Conservation (phyloP, 2,329 filamentous ascomycete species). For the Lachnellula suecica region DNA sequence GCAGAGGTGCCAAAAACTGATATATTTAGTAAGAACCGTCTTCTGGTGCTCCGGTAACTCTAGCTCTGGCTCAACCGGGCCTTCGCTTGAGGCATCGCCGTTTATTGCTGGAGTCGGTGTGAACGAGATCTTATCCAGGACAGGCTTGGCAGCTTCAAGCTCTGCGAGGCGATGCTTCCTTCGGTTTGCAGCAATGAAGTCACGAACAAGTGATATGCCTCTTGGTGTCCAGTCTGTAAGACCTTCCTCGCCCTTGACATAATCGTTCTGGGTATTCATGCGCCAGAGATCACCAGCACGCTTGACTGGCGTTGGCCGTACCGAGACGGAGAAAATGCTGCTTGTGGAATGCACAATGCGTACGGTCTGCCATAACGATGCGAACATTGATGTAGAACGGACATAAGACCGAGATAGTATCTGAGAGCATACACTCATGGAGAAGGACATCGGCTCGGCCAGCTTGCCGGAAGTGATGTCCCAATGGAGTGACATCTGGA, state of each 20-base stretch:
- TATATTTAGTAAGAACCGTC: conserved; percentile 40
- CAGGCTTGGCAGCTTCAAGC: conserved; percentile 71
- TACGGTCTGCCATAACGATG: conserved; percentile 80
- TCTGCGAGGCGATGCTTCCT: conserved; percentile 74
- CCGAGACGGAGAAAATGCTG: conserved; percentile 80
- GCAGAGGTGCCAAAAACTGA: conserved; percentile 33
- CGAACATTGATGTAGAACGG: conserved; percentile 82
- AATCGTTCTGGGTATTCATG: conserved; percentile 92
- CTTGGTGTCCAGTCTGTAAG: conserved; percentile 83
- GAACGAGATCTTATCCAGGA: conserved; percentile 60
- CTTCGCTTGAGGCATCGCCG: conserved; percentile 31
- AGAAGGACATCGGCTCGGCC: conserved; percentile 85
- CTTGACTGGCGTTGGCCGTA: conserved; percentile 88
- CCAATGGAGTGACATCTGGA: conserved; percentile 86
- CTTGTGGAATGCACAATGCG: conserved; percentile 85
- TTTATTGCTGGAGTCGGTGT: conserved; percentile 4
- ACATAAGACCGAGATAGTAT: conserved; percentile 82
- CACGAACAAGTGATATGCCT: conserved; percentile 85
- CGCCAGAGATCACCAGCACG: conserved; percentile 92
- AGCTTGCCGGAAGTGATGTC: conserved; percentile 81
- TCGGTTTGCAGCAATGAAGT: conserved; percentile 76
- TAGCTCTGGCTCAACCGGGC: neutral
- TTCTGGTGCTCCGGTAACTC: conserved; percentile 33
- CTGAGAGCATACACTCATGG: conserved; percentile 77
- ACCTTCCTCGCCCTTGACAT: conserved; percentile 92